Base-by-base conservation (phyloP, 495 filamentous ascomycete genomes). In the Lichenothelia convexa region DNA sequence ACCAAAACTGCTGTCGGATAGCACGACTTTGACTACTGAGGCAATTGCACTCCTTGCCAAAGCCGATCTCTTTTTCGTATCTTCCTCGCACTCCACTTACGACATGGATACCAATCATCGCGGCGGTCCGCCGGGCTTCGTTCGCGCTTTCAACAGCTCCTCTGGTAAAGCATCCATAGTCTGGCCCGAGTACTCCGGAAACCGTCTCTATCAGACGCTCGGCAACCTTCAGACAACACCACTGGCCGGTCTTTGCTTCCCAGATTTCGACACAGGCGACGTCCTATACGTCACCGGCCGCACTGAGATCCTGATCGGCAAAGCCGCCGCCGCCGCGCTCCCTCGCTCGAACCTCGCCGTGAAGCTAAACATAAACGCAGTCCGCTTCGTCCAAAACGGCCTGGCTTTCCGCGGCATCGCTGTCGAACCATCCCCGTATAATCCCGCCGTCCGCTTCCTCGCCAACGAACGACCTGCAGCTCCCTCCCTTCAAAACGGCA, bases 91-190 rank as follows among this genome's bases (percentile, higher is more conserved):
- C 42, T 63, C 65, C n/a, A 48, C 48, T 9, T 47, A 51, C 16
- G 74, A 71, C 44, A 86, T 92, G 82, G 81, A 86, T 50, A 78
- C 75, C n/a, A 89, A 89, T 48, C 71, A 79, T 42, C 69, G 83
- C 18, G 81, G 83, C 24, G 81, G 82, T 0, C 64, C 77, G 4
- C 60, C 64, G 17, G 83, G 82, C 2, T 85, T 87, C 53, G 58
- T 83, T 5, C 65, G 80, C 18, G 58, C 85, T 18, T 36, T 73
- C 0, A 60, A 59, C 18, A 78, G 79, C 48, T 49, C 55, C 15
- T 40, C 55, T 2, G 46, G 40, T 3, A 67, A 61, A 0, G 51
- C 59, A 3, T 64, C 67, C 2, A 47, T 87, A 19, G 63, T 73
- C 12, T 89, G 78, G 54, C 80, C 81, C 0, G 82, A 89, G 51